A percentile compares a stretch with the other conserved stretches of the same genome.
Evolutionary conservation across 23 red algal genomes (phyloP).

Genomic region (Gracilariopsis chorda): DNA sequence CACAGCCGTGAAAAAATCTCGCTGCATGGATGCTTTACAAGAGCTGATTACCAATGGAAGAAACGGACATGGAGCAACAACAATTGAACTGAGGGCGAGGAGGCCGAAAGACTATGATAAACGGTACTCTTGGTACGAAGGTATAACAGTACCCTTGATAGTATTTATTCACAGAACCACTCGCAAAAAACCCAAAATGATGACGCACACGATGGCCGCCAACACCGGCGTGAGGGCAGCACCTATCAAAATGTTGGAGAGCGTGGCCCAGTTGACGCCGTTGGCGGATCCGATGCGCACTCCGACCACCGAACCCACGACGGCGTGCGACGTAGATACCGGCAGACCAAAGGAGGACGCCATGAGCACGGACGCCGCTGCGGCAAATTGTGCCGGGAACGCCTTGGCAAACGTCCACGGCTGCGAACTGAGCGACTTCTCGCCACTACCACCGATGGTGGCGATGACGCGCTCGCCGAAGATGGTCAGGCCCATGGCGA

Average conservation of each 20-base stretch:
- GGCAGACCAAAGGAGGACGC: conserved; percentile 79
- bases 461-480: conserved; percentile 6
- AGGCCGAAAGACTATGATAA: too few relatives aligned
- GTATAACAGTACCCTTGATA: too few relatives aligned
- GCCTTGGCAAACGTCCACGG: conserved; percentile 23
- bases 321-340: conserved; percentile 91
- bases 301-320: conserved; percentile 87
- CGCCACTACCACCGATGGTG: conserved; percentile 27
- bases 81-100: too few relatives aligned
- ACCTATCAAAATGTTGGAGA: conserved; percentile 32
- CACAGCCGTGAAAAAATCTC: too few relatives aligned
- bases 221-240: conserved; percentile 2
- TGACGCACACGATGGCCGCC: not conserved
- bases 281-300: conserved; percentile 79
- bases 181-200: not conserved
- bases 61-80: too few relatives aligned
- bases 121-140: too few relatives aligned
- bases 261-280: conserved; percentile 56
- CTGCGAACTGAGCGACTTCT: conserved; percentile 9
- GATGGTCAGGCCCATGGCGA: conserved; percentile 7
- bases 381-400: conserved; percentile 32
- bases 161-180: not conserved
- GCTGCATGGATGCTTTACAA: too few relatives aligned
- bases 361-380: conserved; percentile 5
- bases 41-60: too few relatives aligned